phyloP scores from a whole-genome alignment of 768 basidiomycete species.

The Wakefieldia striispora region DNA sequence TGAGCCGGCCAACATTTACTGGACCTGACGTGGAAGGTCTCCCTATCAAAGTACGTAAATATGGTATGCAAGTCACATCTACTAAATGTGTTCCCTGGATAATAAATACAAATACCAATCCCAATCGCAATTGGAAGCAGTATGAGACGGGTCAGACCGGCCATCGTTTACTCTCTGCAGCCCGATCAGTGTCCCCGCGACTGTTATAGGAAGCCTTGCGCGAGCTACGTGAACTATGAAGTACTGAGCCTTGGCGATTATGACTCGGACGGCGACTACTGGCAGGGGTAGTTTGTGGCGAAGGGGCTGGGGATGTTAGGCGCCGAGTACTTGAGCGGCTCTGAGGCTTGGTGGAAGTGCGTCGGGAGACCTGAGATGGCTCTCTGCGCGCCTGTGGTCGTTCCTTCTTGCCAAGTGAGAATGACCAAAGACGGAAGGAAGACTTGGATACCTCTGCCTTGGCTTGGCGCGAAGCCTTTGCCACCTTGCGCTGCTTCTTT shows the following conservation, averaged over 20 bases:
- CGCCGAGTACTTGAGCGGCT: constrained; percentile 9
- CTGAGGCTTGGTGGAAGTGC: constrained; percentile 10
- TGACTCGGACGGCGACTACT: constrained; percentile 21
- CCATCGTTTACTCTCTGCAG: constrained; percentile 7
- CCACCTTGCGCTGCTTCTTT: constrained; percentile 27
- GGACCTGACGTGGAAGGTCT: background rate
- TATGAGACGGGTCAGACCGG: background rate
- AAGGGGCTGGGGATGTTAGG: constrained; percentile 11
- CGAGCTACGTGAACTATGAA: constrained; percentile 13
- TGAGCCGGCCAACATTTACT: background rate
- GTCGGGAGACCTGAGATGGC: constrained; percentile 5
- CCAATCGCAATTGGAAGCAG: background rate
- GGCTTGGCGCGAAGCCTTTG: constrained; percentile 16
- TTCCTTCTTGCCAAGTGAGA: constrained; percentile 21
- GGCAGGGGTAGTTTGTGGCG: constrained; percentile 14
- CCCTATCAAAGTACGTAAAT: background rate
- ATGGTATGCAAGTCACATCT: constrained; percentile 6
- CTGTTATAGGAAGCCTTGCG: constrained; percentile 17
- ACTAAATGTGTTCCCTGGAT: constrained; percentile 2
- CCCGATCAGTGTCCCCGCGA: constrained; percentile 9
- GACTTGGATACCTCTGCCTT: constrained; percentile 13
- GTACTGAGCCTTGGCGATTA: constrained; percentile 5
- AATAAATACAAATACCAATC: constrained; percentile 17
- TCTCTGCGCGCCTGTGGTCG: constrained; percentile 9
- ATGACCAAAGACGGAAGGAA: constrained; percentile 27